Conservation (phyloP, 1,284 basidiomycete genomes). For the Rhodofomes roseus region DNA sequence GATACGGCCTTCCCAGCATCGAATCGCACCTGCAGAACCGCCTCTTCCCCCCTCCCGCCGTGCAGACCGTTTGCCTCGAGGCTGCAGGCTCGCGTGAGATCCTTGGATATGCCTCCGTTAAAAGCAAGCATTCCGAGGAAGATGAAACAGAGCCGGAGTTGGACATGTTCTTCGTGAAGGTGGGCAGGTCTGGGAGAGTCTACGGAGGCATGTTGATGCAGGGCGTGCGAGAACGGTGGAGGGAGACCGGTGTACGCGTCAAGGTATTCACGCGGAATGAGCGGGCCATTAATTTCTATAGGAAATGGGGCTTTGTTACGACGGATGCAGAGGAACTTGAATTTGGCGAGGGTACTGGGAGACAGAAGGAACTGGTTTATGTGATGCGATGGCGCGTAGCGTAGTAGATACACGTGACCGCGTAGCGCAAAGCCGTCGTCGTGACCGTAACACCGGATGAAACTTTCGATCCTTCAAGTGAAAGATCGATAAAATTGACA, state of each 20-base stretch:
- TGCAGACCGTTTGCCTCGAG: conserved; percentile 12
- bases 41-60: conserved; percentile 12
- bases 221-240: conserved; percentile 11
- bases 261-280: conserved; percentile 13
- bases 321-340: conserved; percentile 2
- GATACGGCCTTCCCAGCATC: conserved; percentile 5
- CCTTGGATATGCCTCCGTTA: conserved; percentile 12
- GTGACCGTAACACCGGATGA: no score
- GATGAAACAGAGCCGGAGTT: conserved; percentile 6
- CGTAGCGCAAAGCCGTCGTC: no score
- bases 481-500: no score
- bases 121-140: conserved; percentile 1
- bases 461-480: no score
- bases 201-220: conserved; percentile 14
- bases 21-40: not conserved
- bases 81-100: conserved; percentile 8
- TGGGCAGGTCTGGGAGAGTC: conserved; percentile 8
- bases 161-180: conserved; percentile 15
- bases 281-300: conserved; percentile 13
- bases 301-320: conserved; percentile 9
- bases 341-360: not conserved
- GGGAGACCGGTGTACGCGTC: conserved; percentile 7
- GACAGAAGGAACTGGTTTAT: not conserved
- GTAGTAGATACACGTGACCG: no score
- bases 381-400: not conserved